phyloP scores from a whole-genome alignment of 768 basidiomycete genomes.

The Rhodosporidiobolus odoratus region DNA sequence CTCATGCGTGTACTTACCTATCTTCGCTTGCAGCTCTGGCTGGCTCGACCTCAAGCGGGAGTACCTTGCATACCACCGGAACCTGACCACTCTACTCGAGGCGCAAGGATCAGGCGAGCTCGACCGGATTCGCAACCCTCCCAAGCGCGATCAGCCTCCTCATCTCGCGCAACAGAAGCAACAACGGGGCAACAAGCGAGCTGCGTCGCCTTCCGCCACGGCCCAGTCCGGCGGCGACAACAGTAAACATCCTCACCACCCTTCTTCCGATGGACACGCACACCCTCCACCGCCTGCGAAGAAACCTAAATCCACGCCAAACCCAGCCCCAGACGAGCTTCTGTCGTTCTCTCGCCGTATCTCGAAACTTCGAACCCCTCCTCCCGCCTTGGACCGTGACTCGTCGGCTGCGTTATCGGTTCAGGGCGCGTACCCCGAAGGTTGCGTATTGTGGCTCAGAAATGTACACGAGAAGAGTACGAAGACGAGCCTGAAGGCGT shows the following conservation, averaged over 20 bases:
- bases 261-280: neutral
- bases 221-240: neutral
- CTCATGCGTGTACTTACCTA: neutral
- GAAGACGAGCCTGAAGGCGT: slow-evolving; percentile 14
- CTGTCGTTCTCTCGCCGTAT: neutral
- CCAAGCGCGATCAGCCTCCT: slow-evolving; percentile 1
- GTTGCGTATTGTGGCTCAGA: slow-evolving; percentile 29
- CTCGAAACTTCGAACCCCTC: slow-evolving; percentile 9
- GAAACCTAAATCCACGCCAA: slow-evolving; percentile 1
- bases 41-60: slow-evolving; percentile 38
- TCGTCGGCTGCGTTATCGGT: slow-evolving; percentile 4
- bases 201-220: neutral
- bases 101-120: slow-evolving; percentile 9
- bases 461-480: slow-evolving; percentile 30
- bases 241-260: neutral
- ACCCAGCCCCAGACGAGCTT: slow-evolving; percentile 5
- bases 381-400: slow-evolving; percentile 5
- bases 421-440: slow-evolving; percentile 26
- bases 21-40: slow-evolving; percentile 3
- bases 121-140: slow-evolving; percentile 6
- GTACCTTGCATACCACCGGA: slow-evolving; percentile 36
- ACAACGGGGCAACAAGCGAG: neutral
- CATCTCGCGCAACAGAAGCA: slow-evolving; percentile 7
- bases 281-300: slow-evolving; percentile 1
- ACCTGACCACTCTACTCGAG: slow-evolving; percentile 17